Evolutionary conservation across 208 protist species (phyloP).

Genomic region (Histomonas meleagridis): DNA sequence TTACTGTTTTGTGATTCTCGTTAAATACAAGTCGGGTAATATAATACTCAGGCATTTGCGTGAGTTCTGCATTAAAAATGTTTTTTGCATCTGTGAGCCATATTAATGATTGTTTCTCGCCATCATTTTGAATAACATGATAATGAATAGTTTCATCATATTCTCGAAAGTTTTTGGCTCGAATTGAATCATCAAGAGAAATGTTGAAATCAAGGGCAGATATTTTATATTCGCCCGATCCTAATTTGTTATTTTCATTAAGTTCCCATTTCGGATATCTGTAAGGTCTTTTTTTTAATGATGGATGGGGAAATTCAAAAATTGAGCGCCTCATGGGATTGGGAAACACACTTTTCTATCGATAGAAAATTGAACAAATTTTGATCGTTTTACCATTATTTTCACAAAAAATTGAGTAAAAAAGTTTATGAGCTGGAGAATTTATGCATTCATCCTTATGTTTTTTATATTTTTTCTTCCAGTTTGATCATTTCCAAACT

Average conservation of each 20-base stretch:
- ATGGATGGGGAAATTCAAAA: background rate
- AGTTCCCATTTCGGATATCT: background rate
- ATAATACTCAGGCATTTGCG: constrained; percentile 31
- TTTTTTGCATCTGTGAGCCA: background rate
- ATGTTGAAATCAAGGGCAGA: background rate
- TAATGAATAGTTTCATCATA: background rate
- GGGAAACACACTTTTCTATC: too few relatives aligned
- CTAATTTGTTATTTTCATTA: background rate
- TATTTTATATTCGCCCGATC: background rate
- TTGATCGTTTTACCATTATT: too few relatives aligned
- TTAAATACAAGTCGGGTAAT: constrained; percentile 9
- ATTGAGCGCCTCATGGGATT: background rate
- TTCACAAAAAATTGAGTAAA: too few relatives aligned
- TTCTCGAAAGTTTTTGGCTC: background rate
- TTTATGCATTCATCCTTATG: too few relatives aligned
- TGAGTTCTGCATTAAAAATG: background rate
- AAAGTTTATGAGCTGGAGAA: too few relatives aligned
- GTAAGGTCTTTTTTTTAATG: background rate
- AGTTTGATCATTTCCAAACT: too few relatives aligned
- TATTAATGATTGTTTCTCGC: background rate
- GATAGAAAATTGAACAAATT: too few relatives aligned
- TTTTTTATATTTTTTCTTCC: too few relatives aligned
- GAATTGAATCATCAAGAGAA: background rate
- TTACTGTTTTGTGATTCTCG: background rate
- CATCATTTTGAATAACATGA: background rate